Base-by-base conservation (phyloP, 495 filamentous ascomycete genomes). In the Penicillium pancosmium region DNA sequence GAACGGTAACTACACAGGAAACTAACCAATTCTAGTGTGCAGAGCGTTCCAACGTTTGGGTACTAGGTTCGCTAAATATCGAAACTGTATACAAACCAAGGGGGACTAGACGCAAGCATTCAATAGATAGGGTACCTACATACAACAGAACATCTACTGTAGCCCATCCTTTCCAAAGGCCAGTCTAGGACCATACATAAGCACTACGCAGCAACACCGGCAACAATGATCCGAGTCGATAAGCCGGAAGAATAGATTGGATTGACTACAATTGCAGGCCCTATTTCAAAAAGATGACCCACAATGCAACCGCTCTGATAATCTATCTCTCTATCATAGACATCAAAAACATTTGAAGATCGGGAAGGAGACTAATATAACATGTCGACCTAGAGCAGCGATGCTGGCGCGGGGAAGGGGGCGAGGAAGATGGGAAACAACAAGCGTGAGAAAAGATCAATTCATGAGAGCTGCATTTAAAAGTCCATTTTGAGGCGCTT, bases 401-500 rank as follows among this genome's bases (percentile, higher is more conserved):
- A 65, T 21, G 16, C 50, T n/a, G 15, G 36, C 15, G 36, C 15
- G 36, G 36, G 15, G 12, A 38, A 38, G 15, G 36, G 36, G 36
- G 15, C 36, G 4, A 9, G 27, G 27, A 38, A 38, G 12, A 38
- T 12, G 36, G 10, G 36, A 38, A 62, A 47, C 7, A 41, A 51
- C 48, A 13, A 58, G 58, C 59, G 18, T 10, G 48, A 51, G 31
- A 55, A 55, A 36, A 59, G 41, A 56, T 57, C 57, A 63, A 41
- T 55, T 25, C 57, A 35, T 55, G 6, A 53, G 44, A 49, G 40
- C 16, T 18, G 34, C 43, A 59, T 31, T 66, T 79, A 86, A 78
- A 80, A 87, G 56, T 84, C 83, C 87, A 92, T 90, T 75, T 81
- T 81, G 72, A 96, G 70, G 78, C 90, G 88, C 75, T 85, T 82